Conservation (phyloP, 495 filamentous ascomycete species). For the Eremomyces bilateralis region DNA sequence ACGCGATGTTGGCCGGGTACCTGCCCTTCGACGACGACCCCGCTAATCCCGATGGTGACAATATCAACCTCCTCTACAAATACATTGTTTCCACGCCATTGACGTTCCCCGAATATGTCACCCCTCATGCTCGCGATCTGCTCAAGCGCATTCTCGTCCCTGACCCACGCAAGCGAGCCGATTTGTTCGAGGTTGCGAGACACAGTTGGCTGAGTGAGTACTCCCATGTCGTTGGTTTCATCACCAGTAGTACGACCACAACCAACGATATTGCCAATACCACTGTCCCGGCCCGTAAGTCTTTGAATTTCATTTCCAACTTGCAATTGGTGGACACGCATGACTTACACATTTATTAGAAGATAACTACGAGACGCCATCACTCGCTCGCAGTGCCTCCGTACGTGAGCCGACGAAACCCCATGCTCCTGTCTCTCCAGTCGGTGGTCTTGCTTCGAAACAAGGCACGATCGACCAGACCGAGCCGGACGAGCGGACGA, state of each 20-base stretch:
- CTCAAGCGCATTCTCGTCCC: slow-evolving; percentile 88
- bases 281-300: slow-evolving; percentile 44
- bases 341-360: slow-evolving; percentile 19
- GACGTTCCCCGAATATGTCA: slow-evolving; percentile 97
- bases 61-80: slow-evolving; percentile 97
- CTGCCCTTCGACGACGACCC: slow-evolving; percentile 98
- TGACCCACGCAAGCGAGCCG: slow-evolving; percentile 80
- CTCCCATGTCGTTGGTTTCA: slow-evolving; percentile 81
- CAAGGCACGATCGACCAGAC: slow-evolving; percentile 44
- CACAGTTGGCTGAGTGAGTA: slow-evolving; percentile 98
- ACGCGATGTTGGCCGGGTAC: slow-evolving; percentile 96
- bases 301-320: neutral
- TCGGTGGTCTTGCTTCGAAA: neutral
- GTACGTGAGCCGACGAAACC: slow-evolving; percentile 72
- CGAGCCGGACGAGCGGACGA: slow-evolving; percentile 36
- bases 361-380: slow-evolving; percentile 31
- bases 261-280: slow-evolving; percentile 67
- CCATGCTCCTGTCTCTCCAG: slow-evolving; percentile 23
- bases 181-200: slow-evolving; percentile 90
- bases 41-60: slow-evolving; percentile 95
- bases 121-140: slow-evolving; percentile 85
- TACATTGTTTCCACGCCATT: slow-evolving; percentile 96
- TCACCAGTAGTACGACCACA: slow-evolving; percentile 84
- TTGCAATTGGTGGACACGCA: neutral
- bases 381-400: slow-evolving; percentile 64